These are phyloP conservation scores for Epichloe uncinata DNA, from an alignment of 2,329 filamentous ascomycete genomes.

Conservation along the genomic window DNA sequence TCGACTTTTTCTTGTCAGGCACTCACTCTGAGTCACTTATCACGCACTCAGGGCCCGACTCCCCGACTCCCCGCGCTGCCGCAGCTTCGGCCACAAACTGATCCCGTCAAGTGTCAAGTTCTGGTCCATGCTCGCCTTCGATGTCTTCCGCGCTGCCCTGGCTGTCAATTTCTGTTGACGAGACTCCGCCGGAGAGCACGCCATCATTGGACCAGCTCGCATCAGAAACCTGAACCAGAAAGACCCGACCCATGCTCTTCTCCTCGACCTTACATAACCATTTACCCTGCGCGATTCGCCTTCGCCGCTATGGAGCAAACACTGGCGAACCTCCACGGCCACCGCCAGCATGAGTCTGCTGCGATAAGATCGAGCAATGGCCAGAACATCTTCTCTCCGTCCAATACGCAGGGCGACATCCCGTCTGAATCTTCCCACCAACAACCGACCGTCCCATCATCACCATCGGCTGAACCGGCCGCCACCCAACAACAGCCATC, in stretches of 20 bases:
- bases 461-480: constrained; percentile 2
- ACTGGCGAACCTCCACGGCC: constrained; percentile 1
- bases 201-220: constrained; percentile 1
- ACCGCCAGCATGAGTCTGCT: constrained; percentile 1
- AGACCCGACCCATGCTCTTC: not conserved
- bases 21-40: too few species aligned
- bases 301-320: constrained; percentile 2
- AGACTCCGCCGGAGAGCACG: constrained; percentile 2
- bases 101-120: not conserved
- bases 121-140: not conserved
- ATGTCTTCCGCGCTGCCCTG: not conserved
- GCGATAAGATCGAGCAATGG: not conserved
- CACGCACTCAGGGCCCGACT: too few species aligned
- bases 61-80: too few species aligned
- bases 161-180: not conserved
- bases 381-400: not conserved
- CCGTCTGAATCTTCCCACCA: not conserved
- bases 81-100: not conserved
- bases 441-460: constrained; percentile 1
- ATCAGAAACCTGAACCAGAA: not conserved
- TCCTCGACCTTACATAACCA: not conserved
- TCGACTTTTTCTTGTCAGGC: too few species aligned
- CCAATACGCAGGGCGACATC: not conserved
- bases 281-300: not conserved
- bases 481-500: constrained; percentile 14